Base-by-base conservation (phyloP, 495 filamentous ascomycete species). In the Aspergillus kassunensis region DNA sequence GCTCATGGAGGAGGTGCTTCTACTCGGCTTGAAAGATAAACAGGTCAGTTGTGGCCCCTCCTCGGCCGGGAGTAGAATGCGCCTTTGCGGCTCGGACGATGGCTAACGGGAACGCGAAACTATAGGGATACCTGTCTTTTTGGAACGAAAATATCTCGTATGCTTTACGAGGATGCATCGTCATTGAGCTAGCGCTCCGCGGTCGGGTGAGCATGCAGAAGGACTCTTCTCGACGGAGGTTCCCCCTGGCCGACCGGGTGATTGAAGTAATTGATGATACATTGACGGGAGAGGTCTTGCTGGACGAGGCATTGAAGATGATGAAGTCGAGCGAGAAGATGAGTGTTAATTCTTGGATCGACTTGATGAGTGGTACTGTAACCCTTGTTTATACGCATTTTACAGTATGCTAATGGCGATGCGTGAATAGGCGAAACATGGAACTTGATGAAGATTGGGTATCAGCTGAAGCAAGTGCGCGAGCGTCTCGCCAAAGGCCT, bases 81-180 rank as follows among this genome's bases (percentile, higher is more conserved):
- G 6, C 29, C 15, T 34, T 20, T 23, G 18, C 39, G 15, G 18
- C 30, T 13, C 35, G 31, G 25, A 37, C 42, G 45, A 55, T 53
- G 33, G 57, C 61, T 70, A 58, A 67, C 54, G n/a, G 41, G 25
- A 21, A 20, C 31, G 25, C 33, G 20, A 18, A 37, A 51, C 41
- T 24, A 55, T 61, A 96, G 89, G 93, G 93, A 56, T 96, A 97
- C 69, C 84, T 97, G 53, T 97, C 95, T 7, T 97, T 97, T 73
- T 98, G 93, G 93, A 98, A 98, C 67, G 93, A 98, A 71, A 97
- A 98, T 71, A 98, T 98, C 53, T 96, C 91, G 24, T 98, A 98
- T 69, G 93, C 93, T 51, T 76, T 98, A 54, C 86, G 93, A 64
- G 93, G 93, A 58, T 98, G 93, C 69, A 97, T 98, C 64, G 95